A percentile compares a stretch with the other conserved stretches of the same genome.
These are phyloP conservation scores for Quercus bicolor DNA, from an alignment of 306 rosid species.

Conservation along the genomic window DNA sequence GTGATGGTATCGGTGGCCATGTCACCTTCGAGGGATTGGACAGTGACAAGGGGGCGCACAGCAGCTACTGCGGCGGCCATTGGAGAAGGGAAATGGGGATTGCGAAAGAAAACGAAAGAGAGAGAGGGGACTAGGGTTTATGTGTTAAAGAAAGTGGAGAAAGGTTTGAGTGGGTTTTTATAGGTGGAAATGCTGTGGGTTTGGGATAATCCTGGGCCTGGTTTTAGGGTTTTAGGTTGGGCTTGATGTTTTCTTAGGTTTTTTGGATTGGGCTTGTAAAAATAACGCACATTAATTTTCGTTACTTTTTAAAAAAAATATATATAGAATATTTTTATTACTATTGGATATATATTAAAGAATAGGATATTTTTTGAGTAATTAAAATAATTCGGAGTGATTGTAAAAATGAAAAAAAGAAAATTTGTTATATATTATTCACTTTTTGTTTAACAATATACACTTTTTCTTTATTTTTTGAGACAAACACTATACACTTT, in stretches of 20 bases:
- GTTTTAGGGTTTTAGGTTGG: background rate
- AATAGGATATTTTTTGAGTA: no score
- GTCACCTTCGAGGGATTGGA: slow-evolving; percentile 71
- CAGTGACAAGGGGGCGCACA: slow-evolving; percentile 74
- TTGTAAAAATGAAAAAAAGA: no score
- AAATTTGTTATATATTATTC: no score
- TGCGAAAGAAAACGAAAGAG: background rate
- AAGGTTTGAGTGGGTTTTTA: background rate
- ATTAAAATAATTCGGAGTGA: no score
- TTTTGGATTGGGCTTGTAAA: no score
- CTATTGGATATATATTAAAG: no score
- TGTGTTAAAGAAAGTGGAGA: background rate
- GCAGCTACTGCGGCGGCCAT: slow-evolving; percentile 62
- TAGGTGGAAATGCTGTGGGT: background rate
- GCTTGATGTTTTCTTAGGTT: background rate
- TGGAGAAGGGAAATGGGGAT: background rate
- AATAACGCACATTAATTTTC: no score
- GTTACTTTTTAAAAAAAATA: no score
- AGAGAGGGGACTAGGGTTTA: slow-evolving; percentile 26
- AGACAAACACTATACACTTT: no score
- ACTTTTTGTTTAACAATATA: no score
- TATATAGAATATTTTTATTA: no score
- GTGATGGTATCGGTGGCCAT: slow-evolving; percentile 52
- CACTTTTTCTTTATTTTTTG: no score
- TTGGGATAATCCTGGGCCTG: background rate